These are phyloP conservation scores for Amanita fuliginea DNA, from an alignment of 768 basidiomycete species.

Conservation along the genomic window DNA sequence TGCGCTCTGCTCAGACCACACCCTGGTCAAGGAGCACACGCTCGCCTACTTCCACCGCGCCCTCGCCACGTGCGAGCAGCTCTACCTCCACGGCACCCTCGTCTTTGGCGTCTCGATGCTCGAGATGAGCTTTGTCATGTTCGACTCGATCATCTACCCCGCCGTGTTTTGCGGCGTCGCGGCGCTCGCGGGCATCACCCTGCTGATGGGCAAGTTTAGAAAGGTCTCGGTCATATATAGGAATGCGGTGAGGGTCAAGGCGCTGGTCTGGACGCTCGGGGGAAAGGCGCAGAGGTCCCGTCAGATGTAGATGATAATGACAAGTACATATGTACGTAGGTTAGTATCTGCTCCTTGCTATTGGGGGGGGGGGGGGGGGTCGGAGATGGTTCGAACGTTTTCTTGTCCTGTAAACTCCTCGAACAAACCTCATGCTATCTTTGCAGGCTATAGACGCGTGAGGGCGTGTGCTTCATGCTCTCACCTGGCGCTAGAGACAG, in stretches of 20 bases:
- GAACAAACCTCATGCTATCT: no score
- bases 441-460: no score
- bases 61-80: slow-evolving; percentile 19
- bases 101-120: slow-evolving; percentile 17
- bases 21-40: slow-evolving; percentile 8
- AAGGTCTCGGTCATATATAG: not conserved
- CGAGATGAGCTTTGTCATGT: slow-evolving; percentile 20
- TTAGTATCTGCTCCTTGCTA: no score
- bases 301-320: not conserved
- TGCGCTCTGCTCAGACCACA: slow-evolving; percentile 14
- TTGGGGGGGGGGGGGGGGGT: no score
- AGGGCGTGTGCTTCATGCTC: no score
- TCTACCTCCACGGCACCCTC: slow-evolving; percentile 19
- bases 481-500: no score
- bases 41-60: slow-evolving; percentile 18
- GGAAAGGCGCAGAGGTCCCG: not conserved
- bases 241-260: slow-evolving; percentile 1
- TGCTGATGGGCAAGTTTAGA: not conserved
- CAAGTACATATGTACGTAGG: no score
- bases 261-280: not conserved
- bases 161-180: slow-evolving; percentile 11
- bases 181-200: not conserved
- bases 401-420: no score
- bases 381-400: no score
- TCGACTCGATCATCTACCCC: slow-evolving; percentile 17